Percentiles rank a stretch among this genome's conserved stretches.
Evolutionary conservation across 75 land plant species (phyloP).

Genomic region (Pinus tabuliformis): DNA sequence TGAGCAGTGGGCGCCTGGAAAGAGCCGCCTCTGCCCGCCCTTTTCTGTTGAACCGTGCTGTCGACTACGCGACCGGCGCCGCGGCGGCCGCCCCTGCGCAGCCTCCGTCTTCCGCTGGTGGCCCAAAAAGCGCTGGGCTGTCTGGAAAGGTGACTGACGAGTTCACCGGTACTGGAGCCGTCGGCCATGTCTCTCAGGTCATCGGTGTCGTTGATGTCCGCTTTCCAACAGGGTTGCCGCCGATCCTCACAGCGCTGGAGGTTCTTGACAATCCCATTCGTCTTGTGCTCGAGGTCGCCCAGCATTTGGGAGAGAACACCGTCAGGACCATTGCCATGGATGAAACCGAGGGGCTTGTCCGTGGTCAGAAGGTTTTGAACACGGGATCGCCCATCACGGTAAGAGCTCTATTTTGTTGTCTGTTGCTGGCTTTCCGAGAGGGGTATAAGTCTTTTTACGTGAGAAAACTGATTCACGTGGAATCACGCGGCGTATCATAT

Average conservation of each 20-base stretch:
- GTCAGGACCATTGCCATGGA: slow-evolving; percentile 61
- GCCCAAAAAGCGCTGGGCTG: slow-evolving; percentile 10
- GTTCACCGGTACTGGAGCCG: slow-evolving; percentile 77
- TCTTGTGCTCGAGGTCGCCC: slow-evolving; percentile 51
- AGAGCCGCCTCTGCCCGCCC: slow-evolving; percentile 12
- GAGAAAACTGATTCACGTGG: too few relatives aligned
- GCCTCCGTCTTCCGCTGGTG: slow-evolving; percentile 4
- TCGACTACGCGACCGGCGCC: slow-evolving; percentile 40
- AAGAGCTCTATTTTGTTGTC: not conserved
- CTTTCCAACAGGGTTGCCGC: slow-evolving; percentile 43
- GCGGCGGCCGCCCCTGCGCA: slow-evolving; percentile 31
- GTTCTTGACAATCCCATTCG: slow-evolving; percentile 37
- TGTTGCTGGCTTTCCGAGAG: too few relatives aligned
- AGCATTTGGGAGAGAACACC: slow-evolving; percentile 53
- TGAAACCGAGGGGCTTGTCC: slow-evolving; percentile 50
- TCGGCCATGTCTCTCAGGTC: slow-evolving; percentile 82
- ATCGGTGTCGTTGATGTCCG: slow-evolving; percentile 97
- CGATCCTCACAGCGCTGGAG: slow-evolving; percentile 48
- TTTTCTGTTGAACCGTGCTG: slow-evolving; percentile 38
- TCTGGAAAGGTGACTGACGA: slow-evolving; percentile 75
- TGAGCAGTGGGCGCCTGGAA: too few relatives aligned
- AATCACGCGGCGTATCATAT: too few relatives aligned
- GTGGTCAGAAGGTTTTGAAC: slow-evolving; percentile 48
- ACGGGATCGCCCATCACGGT: slow-evolving; percentile 54
- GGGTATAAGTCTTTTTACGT: too few relatives aligned